Evolutionary conservation across 371 early-diverging fungal genomes (phyloP), one percentile per base, ranked within the genome.

Genomic region (Apophysomyces sp.): DNA sequence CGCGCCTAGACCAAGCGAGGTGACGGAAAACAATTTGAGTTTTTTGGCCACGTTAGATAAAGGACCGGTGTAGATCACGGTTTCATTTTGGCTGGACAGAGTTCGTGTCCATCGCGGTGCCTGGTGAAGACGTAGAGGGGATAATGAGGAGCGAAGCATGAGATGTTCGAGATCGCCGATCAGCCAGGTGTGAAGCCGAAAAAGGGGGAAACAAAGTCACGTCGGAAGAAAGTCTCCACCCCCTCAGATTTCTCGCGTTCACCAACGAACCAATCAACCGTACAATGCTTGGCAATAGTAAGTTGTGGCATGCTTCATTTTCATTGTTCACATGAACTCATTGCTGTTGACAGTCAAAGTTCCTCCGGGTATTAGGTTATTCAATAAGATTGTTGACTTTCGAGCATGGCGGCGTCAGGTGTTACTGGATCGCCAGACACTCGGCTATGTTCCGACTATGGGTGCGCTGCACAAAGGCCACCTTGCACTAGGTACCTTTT

Each of bases 381-480:
- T 90, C 60, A 81, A 83, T 61, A 80, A 78, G 18, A 86, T 90
- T 53, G 78, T 73, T 0, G 85, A 83, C 18, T 83, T 87, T 55
- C 85, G 89, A 26, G 71, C 60, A 28, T 92, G 92, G 92, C 83
- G 86, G 32, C 77, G 75, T 28, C 70, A 74, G 52, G 69, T 84
- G 62, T 63, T 76, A 16, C 58, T 71, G 12, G 70, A 81, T 39
- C 72, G 78, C 52, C 76, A 84, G 61, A 74, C 81, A 3, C 72
- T 94, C 2, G 93, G 89, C 9, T 88, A 91, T 68, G 92, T 94
- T 0, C 90, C 94, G 1, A 93, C 94, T 24, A 93, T 93, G 96
- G 97, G 97, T 3, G 96, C 96, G 0, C 83, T 97, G 24, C 97
- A 98, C 68, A 82, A 83, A 3, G 97, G 97, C 3, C 97, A 98